Evolutionary conservation across 495 filamentous ascomycete genomes (phyloP).

Genomic region (Cryomyces antarcticus): DNA sequence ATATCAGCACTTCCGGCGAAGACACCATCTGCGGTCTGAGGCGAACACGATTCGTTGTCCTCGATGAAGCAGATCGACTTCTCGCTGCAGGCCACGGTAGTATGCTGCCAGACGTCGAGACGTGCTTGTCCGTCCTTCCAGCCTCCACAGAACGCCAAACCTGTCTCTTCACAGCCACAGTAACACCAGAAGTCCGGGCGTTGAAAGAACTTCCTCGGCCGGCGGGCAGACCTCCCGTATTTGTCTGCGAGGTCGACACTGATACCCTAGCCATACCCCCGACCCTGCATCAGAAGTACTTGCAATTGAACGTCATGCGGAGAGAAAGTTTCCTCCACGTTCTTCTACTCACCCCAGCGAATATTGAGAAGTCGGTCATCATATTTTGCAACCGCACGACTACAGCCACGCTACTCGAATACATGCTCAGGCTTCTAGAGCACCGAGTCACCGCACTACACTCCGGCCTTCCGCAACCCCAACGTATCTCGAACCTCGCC

Average conservation of each 20-base stretch:
- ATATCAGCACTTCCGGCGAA: constrained; percentile 71
- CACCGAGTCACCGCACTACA: constrained; percentile 86
- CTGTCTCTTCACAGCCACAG: constrained; percentile 87
- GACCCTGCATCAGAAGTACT: constrained; percentile 63
- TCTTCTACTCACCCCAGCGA: constrained; percentile 60
- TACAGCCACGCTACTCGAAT: constrained; percentile 74
- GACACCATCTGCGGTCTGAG: constrained; percentile 70
- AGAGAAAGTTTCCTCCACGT: constrained; percentile 87
- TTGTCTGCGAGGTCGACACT: constrained; percentile 72
- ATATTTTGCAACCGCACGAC: constrained; percentile 88
- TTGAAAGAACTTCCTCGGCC: constrained; percentile 55
- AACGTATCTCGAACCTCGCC: constrained; percentile 68
- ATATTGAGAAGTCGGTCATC: constrained; percentile 54
- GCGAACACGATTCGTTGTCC: constrained; percentile 63
- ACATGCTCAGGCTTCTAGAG: constrained; percentile 60
- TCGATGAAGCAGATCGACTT: constrained; percentile 91
- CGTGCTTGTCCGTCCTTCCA: constrained; percentile 62
- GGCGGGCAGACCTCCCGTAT: constrained; percentile 49
- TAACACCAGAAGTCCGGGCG: constrained; percentile 79
- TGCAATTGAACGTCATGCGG: constrained; percentile 72
- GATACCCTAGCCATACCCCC: constrained; percentile 52
- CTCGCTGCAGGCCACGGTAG: constrained; percentile 48
- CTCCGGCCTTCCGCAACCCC: constrained; percentile 59
- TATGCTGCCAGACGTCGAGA: constrained; percentile 86
- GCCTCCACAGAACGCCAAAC: constrained; percentile 57